These are phyloP conservation scores for Piedraia hortae DNA, from an alignment of 2,329 filamentous ascomycete genomes.

Conservation along the genomic window DNA sequence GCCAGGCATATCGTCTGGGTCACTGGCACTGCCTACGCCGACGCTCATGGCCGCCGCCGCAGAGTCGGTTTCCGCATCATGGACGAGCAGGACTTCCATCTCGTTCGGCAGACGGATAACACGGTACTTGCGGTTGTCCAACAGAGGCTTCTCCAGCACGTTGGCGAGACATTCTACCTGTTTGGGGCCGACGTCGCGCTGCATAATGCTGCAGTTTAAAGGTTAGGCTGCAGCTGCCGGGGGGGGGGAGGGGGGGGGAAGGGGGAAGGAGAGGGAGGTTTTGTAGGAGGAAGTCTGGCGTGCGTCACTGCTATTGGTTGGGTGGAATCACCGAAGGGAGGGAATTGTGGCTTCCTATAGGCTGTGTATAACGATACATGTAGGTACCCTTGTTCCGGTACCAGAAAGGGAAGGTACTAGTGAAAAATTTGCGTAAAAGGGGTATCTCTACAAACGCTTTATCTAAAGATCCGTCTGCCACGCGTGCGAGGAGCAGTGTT, in stretches of 20 bases:
- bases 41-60: conserved; percentile 87
- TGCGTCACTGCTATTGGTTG: no score
- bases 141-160: conserved; percentile 49
- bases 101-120: conserved; percentile 66
- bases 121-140: conserved; percentile 68
- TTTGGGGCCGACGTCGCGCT: no score
- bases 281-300: no score
- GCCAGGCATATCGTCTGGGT: conserved; percentile 69
- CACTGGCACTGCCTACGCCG: conserved; percentile 86
- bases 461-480: conserved; percentile 20
- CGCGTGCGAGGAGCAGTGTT: conserved; percentile 18
- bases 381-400: background rate
- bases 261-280: no score
- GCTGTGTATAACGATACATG: background rate
- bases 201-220: no score
- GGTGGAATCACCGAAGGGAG: conserved; percentile 1
- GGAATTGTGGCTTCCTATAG: no score
- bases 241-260: no score
- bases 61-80: conserved; percentile 88
- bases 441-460: conserved; percentile 1
- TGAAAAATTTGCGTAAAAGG: no score
- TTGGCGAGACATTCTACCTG: conserved; percentile 26
- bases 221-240: no score
- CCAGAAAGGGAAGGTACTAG: background rate
- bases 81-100: conserved; percentile 73